phyloP scores from a whole-genome alignment of 2,329 filamentous ascomycete species.

The Escovopsis sp. region DNA sequence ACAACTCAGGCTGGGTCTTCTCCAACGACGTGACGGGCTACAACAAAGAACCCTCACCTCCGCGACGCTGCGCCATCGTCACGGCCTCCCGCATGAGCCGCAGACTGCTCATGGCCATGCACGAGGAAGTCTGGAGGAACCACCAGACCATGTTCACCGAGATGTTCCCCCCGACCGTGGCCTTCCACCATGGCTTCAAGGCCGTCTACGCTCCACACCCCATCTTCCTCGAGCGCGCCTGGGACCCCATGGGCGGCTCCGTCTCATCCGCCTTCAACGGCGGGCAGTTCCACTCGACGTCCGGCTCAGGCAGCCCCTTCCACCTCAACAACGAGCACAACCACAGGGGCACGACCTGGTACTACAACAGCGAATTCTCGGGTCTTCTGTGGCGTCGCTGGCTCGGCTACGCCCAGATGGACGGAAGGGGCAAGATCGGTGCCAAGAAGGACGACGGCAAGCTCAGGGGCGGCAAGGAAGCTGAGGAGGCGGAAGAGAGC shows the following conservation, averaged over 20 bases:
- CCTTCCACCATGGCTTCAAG: conserved; percentile 64
- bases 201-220: conserved; percentile 71
- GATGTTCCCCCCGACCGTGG: conserved; percentile 61
- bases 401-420: conserved; percentile 46
- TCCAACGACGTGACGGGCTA: conserved; percentile 58
- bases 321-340: conserved; percentile 62
- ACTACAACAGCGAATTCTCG: conserved; percentile 68
- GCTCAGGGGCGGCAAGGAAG: conserved; percentile 35
- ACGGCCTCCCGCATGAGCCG: conserved; percentile 55
- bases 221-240: conserved; percentile 62
- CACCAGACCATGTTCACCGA: conserved; percentile 64
- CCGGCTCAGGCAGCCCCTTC: conserved; percentile 52
- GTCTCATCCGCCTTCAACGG: conserved; percentile 69
- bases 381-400: conserved; percentile 67
- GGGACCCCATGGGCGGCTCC: conserved; percentile 47
- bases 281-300: conserved; percentile 50
- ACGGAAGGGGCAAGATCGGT: conserved; percentile 33
- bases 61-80: conserved; percentile 56
- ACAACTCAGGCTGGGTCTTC: conserved; percentile 59
- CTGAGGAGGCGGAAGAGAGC: conserved; percentile 29
- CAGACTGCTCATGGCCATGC: conserved; percentile 55
- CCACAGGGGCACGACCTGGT: conserved; percentile 71
- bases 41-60: conserved; percentile 31
- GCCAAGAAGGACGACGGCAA: conserved; percentile 32
- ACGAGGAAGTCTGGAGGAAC: conserved; percentile 53